These are phyloP conservation scores for Clavispora carvajalis DNA, from an alignment of 805 yeast genomes.

Conservation along the genomic window DNA sequence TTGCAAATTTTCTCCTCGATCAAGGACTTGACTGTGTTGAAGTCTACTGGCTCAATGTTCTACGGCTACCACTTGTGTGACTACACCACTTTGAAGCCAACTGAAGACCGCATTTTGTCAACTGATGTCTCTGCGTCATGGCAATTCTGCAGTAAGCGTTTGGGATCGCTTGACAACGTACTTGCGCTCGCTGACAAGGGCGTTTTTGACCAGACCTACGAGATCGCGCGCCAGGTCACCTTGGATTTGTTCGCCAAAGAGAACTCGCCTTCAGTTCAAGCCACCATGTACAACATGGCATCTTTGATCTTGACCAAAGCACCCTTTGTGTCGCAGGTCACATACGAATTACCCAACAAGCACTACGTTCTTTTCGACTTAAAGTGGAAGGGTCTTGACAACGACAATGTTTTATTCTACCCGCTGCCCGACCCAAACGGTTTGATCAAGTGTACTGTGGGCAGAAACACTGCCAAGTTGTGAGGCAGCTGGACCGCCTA, in stretches of 20 bases:
- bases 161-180: slow-evolving; percentile 42
- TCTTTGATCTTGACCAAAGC: slow-evolving; percentile 59
- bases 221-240: slow-evolving; percentile 62
- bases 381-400: slow-evolving; percentile 76
- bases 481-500: slow-evolving; percentile 30
- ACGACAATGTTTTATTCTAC: slow-evolving; percentile 79
- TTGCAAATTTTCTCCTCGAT: slow-evolving; percentile 62
- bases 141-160: slow-evolving; percentile 49
- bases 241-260: slow-evolving; percentile 76
- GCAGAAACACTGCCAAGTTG: slow-evolving; percentile 52
- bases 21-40: slow-evolving; percentile 76
- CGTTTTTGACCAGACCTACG: slow-evolving; percentile 59
- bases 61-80: slow-evolving; percentile 83
- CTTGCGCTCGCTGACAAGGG: slow-evolving; percentile 51
- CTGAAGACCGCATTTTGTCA: slow-evolving; percentile 78
- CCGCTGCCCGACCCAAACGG: slow-evolving; percentile 94
- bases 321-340: slow-evolving; percentile 55
- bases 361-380: slow-evolving; percentile 82
- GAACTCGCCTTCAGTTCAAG: slow-evolving; percentile 92
- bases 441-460: slow-evolving; percentile 80
- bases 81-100: slow-evolving; percentile 80
- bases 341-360: slow-evolving; percentile 83
- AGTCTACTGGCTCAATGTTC: slow-evolving; percentile 91
- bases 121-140: slow-evolving; percentile 78
- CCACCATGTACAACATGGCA: slow-evolving; percentile 93